Evolutionary conservation across 768 basidiomycete genomes (phyloP).

Genomic region (Sarcodon aspratus): DNA sequence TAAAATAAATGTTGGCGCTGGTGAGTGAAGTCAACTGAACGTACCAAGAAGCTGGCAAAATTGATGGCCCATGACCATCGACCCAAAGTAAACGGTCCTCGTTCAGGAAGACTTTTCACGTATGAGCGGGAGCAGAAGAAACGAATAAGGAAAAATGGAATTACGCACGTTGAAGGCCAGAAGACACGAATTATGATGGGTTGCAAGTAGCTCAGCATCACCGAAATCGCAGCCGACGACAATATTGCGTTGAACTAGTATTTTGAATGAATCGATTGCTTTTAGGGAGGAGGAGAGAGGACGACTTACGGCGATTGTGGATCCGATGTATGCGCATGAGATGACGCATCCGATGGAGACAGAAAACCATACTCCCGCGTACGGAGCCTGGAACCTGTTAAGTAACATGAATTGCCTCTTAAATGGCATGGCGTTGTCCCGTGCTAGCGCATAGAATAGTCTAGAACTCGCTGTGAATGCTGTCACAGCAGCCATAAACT

Average conservation of each 20-base stretch:
- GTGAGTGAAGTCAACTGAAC: no score
- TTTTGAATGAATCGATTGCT: background rate
- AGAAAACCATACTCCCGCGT: conserved; percentile 42
- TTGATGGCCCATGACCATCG: conserved; percentile 43
- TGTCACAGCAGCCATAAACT: conserved; percentile 44
- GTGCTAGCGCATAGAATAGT: conserved; percentile 43
- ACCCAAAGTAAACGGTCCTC: conserved; percentile 41
- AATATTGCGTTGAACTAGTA: conserved; percentile 43
- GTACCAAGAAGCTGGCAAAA: conserved; percentile 31
- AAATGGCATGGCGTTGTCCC: conserved; percentile 40
- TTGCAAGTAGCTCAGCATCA: conserved; percentile 47
- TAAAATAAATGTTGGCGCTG: no score
- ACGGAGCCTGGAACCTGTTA: conserved; percentile 42
- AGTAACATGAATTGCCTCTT: conserved; percentile 36
- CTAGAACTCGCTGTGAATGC: conserved; percentile 49
- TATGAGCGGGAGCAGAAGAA: conserved; percentile 2
- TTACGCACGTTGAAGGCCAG: conserved; percentile 40
- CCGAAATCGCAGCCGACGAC: conserved; percentile 43
- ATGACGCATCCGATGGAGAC: conserved; percentile 42
- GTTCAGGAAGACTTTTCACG: conserved; percentile 27
- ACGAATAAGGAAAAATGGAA: background rate
- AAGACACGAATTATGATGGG: conserved; percentile 48
- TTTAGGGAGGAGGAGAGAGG: background rate
- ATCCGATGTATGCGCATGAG: conserved; percentile 49
- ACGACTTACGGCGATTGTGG: conserved; percentile 35